A percentile compares a stretch with the other conserved stretches of the same genome.
Evolutionary conservation across 371 early-diverging fungal genomes (phyloP).

Genomic region (Apophysomyces elegans): DNA sequence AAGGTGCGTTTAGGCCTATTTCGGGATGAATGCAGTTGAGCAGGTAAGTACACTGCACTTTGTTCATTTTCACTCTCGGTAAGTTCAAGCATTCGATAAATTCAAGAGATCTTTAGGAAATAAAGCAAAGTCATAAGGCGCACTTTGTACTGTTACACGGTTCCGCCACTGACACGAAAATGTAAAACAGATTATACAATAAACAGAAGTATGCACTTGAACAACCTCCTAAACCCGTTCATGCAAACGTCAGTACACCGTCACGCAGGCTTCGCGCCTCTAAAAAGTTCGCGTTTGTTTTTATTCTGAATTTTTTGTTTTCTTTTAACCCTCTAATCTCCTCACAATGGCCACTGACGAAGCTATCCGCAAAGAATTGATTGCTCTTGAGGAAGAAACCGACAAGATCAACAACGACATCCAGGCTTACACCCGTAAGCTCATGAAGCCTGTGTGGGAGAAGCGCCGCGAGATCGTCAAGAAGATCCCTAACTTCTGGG

Average conservation of each 20-base stretch:
- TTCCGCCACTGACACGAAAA: no score
- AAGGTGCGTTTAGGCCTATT: no score
- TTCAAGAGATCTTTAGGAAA: no score
- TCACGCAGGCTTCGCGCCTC: slow-evolving; percentile 9
- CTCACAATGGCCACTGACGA: slow-evolving; percentile 35
- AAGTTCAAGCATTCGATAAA: no score
- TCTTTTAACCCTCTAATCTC: not conserved
- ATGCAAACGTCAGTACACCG: slow-evolving; percentile 10
- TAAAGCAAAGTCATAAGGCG: no score
- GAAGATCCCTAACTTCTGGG: slow-evolving; percentile 63
- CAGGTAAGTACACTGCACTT: no score
- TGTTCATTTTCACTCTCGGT: no score
- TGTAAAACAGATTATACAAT: no score
- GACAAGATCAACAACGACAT: slow-evolving; percentile 39
- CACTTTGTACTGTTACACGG: no score
- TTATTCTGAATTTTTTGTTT: not conserved
- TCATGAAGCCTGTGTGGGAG: slow-evolving; percentile 57
- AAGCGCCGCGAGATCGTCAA: slow-evolving; percentile 63
- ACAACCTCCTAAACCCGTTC: not conserved
- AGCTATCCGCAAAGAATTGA: slow-evolving; percentile 35
- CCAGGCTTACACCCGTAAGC: slow-evolving; percentile 47
- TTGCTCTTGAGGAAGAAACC: slow-evolving; percentile 41
- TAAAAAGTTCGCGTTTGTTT: slow-evolving; percentile 8
- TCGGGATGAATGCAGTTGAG: no score
- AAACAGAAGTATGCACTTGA: no score